phyloP scores from a whole-genome alignment of 2,329 filamentous ascomycete genomes.

The Magnaporthiopsis rhizophila region DNA sequence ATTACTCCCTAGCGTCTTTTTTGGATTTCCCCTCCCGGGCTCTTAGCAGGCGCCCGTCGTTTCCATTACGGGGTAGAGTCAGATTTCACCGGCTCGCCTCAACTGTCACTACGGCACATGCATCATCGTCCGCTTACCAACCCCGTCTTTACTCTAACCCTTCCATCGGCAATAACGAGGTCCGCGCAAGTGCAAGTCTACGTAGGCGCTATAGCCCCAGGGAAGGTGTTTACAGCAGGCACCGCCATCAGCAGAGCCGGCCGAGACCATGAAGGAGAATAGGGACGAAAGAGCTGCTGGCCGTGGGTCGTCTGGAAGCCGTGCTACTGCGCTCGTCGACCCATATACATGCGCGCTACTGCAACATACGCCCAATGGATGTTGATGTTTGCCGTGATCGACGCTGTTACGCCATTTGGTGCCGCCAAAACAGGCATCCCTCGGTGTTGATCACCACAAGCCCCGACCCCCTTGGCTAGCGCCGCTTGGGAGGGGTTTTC shows the following conservation, averaged over 20 bases:
- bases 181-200: neutral
- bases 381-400: slow-evolving; percentile 1
- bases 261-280: neutral
- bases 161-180: neutral
- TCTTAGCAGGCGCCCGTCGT: neutral
- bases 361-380: neutral
- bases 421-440: slow-evolving; percentile 4
- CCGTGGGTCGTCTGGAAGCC: neutral
- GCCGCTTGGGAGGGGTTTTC: neutral
- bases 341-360: neutral
- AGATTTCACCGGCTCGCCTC: neutral
- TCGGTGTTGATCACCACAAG: slow-evolving; percentile 7
- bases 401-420: slow-evolving; percentile 8
- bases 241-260: too few species aligned
- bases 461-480: neutral
- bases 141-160: neutral
- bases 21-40: neutral
- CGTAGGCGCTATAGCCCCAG: neutral
- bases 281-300: neutral
- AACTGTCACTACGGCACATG: neutral
- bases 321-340: neutral
- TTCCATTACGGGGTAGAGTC: neutral
- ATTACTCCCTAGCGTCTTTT: neutral
- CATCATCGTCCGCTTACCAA: neutral
- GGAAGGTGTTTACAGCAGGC: too few species aligned